Evolutionary conservation across 352 stramenopile species (phyloP), one percentile per base, ranked within the genome.

Genomic region (Globisporangium solare): DNA sequence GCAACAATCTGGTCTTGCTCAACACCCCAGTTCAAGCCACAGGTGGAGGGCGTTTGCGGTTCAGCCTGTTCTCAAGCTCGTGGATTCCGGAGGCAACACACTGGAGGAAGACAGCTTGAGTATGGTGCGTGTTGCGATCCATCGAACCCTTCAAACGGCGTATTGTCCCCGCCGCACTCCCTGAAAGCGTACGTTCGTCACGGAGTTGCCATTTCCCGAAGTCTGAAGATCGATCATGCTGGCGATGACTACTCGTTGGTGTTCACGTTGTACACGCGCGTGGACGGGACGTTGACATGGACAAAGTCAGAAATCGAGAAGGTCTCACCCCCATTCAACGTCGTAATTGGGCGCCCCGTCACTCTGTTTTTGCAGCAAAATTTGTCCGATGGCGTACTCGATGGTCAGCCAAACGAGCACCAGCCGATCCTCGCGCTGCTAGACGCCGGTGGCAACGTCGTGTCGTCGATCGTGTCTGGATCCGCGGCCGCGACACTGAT

Each of bases 61-160:
- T 15, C 86, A 95, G 52, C 86, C 83, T 13, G 79, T 90, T n/a
- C 51, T 94, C 15, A 88, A 82, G 55, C 55, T 95, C 22, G 72
- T 89, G 7, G 83, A 94, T 66, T 80, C 78, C 0, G 83, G 85
- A 45, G 74, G 79, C 13, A 95, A 94, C 51, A 61, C 61, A 12
- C 63, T 92, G 1, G 58, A 78, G n/a, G 76, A 66, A 2, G 80
- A 95, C 48, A 84, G 72, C 47, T 69, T 70, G n/a, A 93, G 82
- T 52, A 65, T 68, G 15, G 60, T 95, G 52, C 59, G 56, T n/a
- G 81, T 89, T 12, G 58, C 58, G 15, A 91, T 93, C 41, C 79
- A 47, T 77, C 79, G 22, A 94, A 94, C 40, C 85, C 85, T 1
- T 93, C 81, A 6, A 51, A 51, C 12, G 85, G 83, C 2, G 68